Base-by-base conservation (phyloP, 768 basidiomycete genomes). In the Boletus rufocinnamomeus region DNA sequence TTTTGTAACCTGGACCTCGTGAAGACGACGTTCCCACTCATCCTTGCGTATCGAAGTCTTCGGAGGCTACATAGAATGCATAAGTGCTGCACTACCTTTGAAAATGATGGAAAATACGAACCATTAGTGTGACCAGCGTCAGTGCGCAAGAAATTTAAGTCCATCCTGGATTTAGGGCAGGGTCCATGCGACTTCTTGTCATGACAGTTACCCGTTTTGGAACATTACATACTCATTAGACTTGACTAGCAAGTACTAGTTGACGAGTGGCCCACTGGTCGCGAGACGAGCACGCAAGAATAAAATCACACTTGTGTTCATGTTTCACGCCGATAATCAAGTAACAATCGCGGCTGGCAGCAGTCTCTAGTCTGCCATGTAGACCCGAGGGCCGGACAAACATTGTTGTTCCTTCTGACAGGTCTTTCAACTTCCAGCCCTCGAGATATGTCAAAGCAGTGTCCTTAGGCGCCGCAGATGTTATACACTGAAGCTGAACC, bases 11-110 rank as follows among this genome's bases (percentile, higher is more conserved):
- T 84, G 83, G 10, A 94, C 93, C 59, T 91, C 89, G 67, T 88
- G 85, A 40, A 97, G 79, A 23, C 89, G 86, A 30, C 81, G 80
- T 61, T 93, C 88, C 95, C 95, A 96, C 72, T 95, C 93, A 66
- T 89, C 86, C 62, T 84, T 84, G n/a, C 82, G 79, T 61, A 94
- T 86, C 25, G 74, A 67, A 35, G 76, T 76, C 74, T 87, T 89
- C 40, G 81, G 77, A 66, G 86, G 75, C 71, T 77, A 60, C 23
- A 50, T 47, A 19, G 34, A 7, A 46, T 17, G 45, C 27, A 34
- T 64, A 5, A 66, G 52, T 3, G 40, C 53, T 27, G 16, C 28
- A 25, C 48, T n/a, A 37, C 23, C 8, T 28, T 40, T n/a, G 50
- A n/a, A 50, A 41, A 27, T 27, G 27, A 25, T 51, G 43, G 32